Conservation (phyloP, 176 grass and related monocot genomes). For the Chloris gayana region DNA sequence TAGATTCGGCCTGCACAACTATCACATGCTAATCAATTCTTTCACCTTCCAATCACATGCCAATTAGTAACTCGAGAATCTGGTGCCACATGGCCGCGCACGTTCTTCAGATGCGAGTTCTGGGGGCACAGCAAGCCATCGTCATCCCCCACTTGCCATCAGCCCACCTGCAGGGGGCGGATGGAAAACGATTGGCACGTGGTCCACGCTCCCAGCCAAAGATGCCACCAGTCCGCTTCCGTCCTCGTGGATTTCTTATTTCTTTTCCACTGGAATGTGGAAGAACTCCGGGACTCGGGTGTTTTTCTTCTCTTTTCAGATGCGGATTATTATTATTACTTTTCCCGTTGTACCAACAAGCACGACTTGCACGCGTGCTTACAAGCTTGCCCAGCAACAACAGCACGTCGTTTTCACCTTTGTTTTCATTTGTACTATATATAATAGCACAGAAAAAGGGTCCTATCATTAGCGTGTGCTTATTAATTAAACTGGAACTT, state of each 20-base stretch:
- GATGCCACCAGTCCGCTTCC: too few relatives aligned
- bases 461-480: neutral
- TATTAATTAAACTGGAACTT: neutral
- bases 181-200: neutral
- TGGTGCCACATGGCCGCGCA: neutral
- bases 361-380: neutral
- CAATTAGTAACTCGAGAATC: neutral
- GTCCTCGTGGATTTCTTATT: too few relatives aligned
- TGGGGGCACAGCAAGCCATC: neutral
- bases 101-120: conserved; percentile 25
- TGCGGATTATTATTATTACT: too few relatives aligned
- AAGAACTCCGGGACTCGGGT: too few relatives aligned
- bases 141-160: neutral
- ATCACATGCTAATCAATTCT: neutral
- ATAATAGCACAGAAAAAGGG: neutral
- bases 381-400: neutral
- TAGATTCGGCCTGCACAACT: neutral
- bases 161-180: neutral
- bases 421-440: too few relatives aligned
- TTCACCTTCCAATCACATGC: neutral
- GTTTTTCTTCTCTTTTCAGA: too few relatives aligned
- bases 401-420: neutral
- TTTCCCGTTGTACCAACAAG: neutral
- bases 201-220: neutral
- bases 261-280: too few relatives aligned